These are phyloP conservation scores for Yamadazyma akitaensis DNA, from an alignment of 805 yeast species.

Conservation along the genomic window DNA sequence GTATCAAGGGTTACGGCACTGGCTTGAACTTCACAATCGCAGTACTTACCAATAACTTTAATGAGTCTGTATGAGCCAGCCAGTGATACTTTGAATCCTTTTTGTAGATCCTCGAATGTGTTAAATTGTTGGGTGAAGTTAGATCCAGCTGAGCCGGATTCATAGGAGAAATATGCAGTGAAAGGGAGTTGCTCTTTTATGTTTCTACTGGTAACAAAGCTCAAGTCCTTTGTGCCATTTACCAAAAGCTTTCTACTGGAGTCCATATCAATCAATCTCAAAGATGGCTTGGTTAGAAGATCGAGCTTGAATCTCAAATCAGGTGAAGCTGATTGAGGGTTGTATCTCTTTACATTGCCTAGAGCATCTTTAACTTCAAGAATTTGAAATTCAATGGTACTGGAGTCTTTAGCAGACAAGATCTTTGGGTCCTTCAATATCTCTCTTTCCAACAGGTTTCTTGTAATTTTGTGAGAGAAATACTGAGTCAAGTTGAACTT, in stretches of 20 bases:
- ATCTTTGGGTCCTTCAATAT: constrained; percentile 25
- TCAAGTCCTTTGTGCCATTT: constrained; percentile 17
- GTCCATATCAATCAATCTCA: constrained; percentile 21
- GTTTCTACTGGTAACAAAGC: constrained; percentile 14
- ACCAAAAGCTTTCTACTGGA: constrained; percentile 20
- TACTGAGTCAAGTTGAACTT: constrained; percentile 11
- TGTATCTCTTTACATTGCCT: constrained; percentile 32
- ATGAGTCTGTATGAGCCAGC: constrained; percentile 68
- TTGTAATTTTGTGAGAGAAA: constrained; percentile 18
- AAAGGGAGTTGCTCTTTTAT: constrained; percentile 46
- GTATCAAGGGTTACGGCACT: constrained; percentile 38
- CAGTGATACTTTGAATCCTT: constrained; percentile 37
- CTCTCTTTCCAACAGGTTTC: constrained; percentile 36
- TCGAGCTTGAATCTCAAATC: constrained; percentile 32
- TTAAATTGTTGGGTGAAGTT: constrained; percentile 25
- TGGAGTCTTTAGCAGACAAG: constrained; percentile 20
- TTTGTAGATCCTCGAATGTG: constrained; percentile 21
- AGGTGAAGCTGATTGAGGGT: constrained; percentile 34
- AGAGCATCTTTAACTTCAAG: constrained; percentile 29
- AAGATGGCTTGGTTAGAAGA: constrained; percentile 23
- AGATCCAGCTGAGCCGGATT: constrained; percentile 19
- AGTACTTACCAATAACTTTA: constrained; percentile 54
- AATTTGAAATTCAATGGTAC: constrained; percentile 31
- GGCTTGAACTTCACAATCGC: constrained; percentile 62
- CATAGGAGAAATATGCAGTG: constrained; percentile 30